phyloP scores from a whole-genome alignment of 2,329 filamentous ascomycete genomes.

The Torrubiellomyces zombiae region DNA sequence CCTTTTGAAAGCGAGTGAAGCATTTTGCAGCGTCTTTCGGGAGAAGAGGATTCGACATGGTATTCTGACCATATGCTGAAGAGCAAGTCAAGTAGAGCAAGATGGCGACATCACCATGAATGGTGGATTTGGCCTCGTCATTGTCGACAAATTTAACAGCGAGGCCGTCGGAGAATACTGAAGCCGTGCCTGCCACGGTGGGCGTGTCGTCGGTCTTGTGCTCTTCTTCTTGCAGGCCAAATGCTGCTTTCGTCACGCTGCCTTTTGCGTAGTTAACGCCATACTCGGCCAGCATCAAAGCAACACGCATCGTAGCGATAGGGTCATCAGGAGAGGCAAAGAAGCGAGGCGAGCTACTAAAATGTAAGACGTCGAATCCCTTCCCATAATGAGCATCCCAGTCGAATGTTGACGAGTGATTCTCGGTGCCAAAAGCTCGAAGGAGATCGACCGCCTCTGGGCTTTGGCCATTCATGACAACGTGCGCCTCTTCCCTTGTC shows the following conservation, averaged over 20 bases:
- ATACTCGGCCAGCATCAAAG: constrained; percentile 31
- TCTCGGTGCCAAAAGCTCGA: constrained; percentile 70
- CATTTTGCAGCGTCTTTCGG: too few relatives aligned
- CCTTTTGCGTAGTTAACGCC: constrained; percentile 29
- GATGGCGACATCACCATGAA: constrained; percentile 34
- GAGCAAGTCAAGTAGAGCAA: constrained; percentile 46
- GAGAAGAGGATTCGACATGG: too few relatives aligned
- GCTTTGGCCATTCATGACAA: constrained; percentile 53
- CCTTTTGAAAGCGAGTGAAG: constrained; percentile 25
- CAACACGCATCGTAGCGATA: constrained; percentile 30
- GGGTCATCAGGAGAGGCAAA: constrained; percentile 31
- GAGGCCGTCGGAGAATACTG: too few relatives aligned
- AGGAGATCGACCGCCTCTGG: constrained; percentile 53
- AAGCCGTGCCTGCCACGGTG: too few relatives aligned
- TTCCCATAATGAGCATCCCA: constrained; percentile 62
- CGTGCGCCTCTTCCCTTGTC: constrained; percentile 36
- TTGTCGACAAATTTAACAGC: constrained; percentile 41
- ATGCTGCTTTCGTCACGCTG: constrained; percentile 12
- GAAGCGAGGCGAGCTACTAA: constrained; percentile 32
- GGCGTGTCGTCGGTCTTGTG: constrained; percentile 7
- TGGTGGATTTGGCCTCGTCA: constrained; percentile 26
- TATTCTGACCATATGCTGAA: too few relatives aligned
- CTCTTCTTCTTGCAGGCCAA: background rate
- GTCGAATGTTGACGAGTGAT: constrained; percentile 52
- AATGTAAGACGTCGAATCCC: constrained; percentile 73